These are phyloP conservation scores for Nasturtium officinale DNA, from an alignment of 345 rosid genomes.

Conservation along the genomic window DNA sequence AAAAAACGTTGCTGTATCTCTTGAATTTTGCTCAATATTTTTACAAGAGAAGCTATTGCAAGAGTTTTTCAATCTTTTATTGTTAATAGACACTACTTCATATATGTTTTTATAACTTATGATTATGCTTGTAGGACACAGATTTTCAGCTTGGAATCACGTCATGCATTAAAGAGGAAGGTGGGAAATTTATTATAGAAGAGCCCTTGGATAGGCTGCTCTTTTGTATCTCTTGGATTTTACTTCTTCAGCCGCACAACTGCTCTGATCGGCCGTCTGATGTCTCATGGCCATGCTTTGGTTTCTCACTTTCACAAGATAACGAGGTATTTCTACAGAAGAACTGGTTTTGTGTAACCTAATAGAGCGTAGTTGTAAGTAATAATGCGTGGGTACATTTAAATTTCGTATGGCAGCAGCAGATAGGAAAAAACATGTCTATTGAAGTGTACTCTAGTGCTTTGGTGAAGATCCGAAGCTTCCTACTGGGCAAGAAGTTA, in stretches of 20 bases:
- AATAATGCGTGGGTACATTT: neutral
- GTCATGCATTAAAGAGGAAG: constrained; percentile 57
- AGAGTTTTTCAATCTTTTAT: neutral
- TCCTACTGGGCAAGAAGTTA: constrained; percentile 51
- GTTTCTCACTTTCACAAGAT: constrained; percentile 89
- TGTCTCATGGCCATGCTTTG: constrained; percentile 62
- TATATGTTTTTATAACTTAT: constrained; percentile 24
- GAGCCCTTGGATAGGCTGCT: constrained; percentile 83
- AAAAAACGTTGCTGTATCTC: neutral
- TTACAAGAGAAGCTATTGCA: neutral
- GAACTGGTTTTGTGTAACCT: constrained; percentile 15
- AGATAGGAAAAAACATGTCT: constrained; percentile 57
- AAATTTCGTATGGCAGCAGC: constrained; percentile 40
- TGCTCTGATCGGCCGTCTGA: constrained; percentile 47
- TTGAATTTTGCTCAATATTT: neutral
- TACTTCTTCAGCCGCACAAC: constrained; percentile 63
- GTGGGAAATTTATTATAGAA: constrained; percentile 53
- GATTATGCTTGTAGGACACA: constrained; percentile 50
- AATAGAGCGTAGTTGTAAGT: neutral
- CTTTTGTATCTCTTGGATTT: constrained; percentile 74
- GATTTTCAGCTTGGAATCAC: constrained; percentile 58
- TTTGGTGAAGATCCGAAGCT: constrained; percentile 57
- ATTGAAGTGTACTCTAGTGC: constrained; percentile 59
- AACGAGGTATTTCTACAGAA: constrained; percentile 56
- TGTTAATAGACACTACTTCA: constrained; percentile 14